Conservation (phyloP, 768 basidiomycete genomes). For the Lactarius tabidus region DNA sequence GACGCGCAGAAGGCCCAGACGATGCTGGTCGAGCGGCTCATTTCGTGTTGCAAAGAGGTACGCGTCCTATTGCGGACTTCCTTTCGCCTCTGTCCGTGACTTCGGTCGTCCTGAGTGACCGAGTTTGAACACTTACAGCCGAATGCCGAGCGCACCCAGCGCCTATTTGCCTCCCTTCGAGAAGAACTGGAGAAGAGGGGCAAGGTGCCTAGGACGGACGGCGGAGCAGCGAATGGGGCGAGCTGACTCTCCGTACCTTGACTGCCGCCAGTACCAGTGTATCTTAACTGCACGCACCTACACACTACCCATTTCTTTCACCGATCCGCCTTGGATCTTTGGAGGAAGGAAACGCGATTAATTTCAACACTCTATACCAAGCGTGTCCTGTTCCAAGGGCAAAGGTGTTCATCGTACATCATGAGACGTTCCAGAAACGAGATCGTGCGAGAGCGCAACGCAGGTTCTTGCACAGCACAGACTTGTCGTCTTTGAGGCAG, state of each 20-base stretch:
- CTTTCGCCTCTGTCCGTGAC: not conserved
- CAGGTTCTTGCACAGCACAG: too few relatives aligned
- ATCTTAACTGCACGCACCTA: slow-evolving; percentile 10
- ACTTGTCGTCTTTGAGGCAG: too few relatives aligned
- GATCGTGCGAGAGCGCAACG: not conserved
- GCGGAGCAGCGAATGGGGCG: slow-evolving; percentile 3
- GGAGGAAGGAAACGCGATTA: not conserved
- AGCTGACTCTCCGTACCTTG: slow-evolving; percentile 12
- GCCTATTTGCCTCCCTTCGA: slow-evolving; percentile 72
- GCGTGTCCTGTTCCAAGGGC: not conserved
- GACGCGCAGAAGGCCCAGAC: slow-evolving; percentile 76
- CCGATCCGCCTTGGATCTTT: not conserved
- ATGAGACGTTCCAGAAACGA: too few relatives aligned
- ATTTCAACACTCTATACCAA: not conserved
- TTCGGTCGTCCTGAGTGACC: slow-evolving; percentile 22
- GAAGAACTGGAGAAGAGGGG: slow-evolving; percentile 79
- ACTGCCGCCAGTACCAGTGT: slow-evolving; percentile 12
- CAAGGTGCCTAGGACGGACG: slow-evolving; percentile 30
- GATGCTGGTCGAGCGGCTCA: slow-evolving; percentile 77
- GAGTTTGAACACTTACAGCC: slow-evolving; percentile 44
- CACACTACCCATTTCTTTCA: not conserved
- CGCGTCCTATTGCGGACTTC: slow-evolving; percentile 28
- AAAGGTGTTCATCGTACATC: not conserved
- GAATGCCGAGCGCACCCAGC: slow-evolving; percentile 78
- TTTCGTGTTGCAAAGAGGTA: slow-evolving; percentile 86